Percentiles rank a stretch among this genome's conserved stretches.
Evolutionary conservation across 495 filamentous ascomycete species (phyloP).

Genomic region (Parmelia sp.): DNA sequence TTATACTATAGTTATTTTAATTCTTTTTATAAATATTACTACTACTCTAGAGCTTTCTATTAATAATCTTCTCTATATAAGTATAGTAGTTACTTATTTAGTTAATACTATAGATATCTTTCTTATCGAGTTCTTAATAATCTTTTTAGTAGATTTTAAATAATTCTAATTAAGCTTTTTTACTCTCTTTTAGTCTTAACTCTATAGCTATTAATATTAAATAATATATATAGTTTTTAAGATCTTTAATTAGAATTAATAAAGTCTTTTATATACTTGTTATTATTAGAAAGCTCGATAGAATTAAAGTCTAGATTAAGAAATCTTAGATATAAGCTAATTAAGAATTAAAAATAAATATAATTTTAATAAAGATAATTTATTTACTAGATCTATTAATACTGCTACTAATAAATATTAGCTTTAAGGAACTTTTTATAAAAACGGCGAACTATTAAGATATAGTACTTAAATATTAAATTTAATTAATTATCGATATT

Average conservation of each 20-base stretch:
- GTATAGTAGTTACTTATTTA: background rate
- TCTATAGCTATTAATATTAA: too few species aligned
- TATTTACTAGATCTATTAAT: background rate
- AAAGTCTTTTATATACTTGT: too few species aligned
- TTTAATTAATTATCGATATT: background rate
- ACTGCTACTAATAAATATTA: background rate
- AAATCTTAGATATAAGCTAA: background rate
- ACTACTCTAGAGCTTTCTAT: too few species aligned
- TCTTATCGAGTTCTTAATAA: too few species aligned
- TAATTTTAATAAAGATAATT: background rate
- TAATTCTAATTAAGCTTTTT: too few species aligned
- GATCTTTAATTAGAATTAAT: too few species aligned
- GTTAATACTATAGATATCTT: too few species aligned
- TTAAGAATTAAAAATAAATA: background rate
- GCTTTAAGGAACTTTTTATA: background rate
- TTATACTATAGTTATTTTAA: background rate
- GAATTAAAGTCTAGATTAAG: background rate
- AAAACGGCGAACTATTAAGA: background rate
- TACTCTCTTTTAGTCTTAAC: too few species aligned
- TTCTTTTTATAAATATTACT: too few species aligned
- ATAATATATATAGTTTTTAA: too few species aligned
- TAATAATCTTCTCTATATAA: too few species aligned
- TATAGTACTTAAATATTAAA: background rate
- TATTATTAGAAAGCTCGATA: background rate
- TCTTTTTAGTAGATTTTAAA: too few species aligned